Base-by-base conservation (phyloP, 345 rosid species). In the Cardiospermum halicacabum region DNA sequence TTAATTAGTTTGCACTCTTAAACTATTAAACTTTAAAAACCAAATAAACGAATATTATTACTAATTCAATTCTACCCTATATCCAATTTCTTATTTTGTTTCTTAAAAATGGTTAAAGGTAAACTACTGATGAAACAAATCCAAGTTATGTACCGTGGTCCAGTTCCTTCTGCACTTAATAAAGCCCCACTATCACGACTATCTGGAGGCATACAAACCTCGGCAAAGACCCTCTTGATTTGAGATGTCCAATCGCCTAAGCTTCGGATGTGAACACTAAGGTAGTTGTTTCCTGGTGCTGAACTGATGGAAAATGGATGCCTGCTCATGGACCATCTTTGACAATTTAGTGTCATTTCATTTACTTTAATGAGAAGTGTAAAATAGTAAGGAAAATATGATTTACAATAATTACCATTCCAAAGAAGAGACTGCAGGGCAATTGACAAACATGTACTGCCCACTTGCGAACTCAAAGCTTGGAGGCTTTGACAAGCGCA, bases 301-400 rank as follows among this genome's bases (percentile, higher is more conserved):
- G 97, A 91, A n/a, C 96, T 91, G 65, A 91, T 91, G n/a, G 92
- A 91, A 78, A 91, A 91, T 2, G 97, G 97, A 64, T 91, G 97
- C 97, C 82, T 85, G 74, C 51, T 45, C n/a, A 9, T 43, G 34
- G n/a, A 21, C 19, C 43, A 56, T 34, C 9, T 34, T 54, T 43
- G 6, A 31, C 27, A 26, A 11, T 42, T 47, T 47, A 47, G 18
- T 47, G 9, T 34, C 9, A 34, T 34, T 34, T 34, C 37, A 34
- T 34, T 34, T 4, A 34, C 9, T 6, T 6, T 34, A 34, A 34
- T 3, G 37, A 34, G 37, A 34, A 34, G 37, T 34, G 37, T 4
- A 2, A 6, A 2, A 34, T 2, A 34, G 37, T 34, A 10, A 34
- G 37, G 9, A 34, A 34, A 34, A 34, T 34, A 34, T 34, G 1